Evolutionary conservation across 1,139 yeast species (phyloP).

Genomic region (Nakaseomyces uthaithaninus): DNA sequence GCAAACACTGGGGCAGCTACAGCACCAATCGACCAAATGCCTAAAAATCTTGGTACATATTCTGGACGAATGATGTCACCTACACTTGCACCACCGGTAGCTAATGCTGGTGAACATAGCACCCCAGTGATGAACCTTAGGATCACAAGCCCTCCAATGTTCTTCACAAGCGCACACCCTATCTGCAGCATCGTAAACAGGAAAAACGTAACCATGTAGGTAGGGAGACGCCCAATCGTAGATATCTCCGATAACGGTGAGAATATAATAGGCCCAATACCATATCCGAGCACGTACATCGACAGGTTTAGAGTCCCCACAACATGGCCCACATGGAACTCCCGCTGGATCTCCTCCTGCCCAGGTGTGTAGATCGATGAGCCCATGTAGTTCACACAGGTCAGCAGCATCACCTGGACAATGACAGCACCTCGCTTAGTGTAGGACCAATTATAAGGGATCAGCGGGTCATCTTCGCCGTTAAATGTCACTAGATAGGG

Average conservation of each 20-base stretch:
- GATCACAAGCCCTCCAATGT: conserved; percentile 45
- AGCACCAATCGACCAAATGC: conserved; percentile 45
- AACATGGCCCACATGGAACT: conserved; percentile 20
- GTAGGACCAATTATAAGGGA: conserved; percentile 51
- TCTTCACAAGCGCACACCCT: conserved; percentile 50
- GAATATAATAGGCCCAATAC: conserved; percentile 47
- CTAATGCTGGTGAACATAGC: conserved; percentile 48
- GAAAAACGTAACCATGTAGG: conserved; percentile 48
- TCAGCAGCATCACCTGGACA: conserved; percentile 39
- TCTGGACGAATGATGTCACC: conserved; percentile 44
- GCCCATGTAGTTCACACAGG: conserved; percentile 51
- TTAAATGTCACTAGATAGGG: conserved; percentile 19
- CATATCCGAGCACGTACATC: conserved; percentile 44
- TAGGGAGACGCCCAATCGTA: conserved; percentile 44
- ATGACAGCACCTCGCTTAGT: conserved; percentile 36
- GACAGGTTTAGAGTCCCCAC: conserved; percentile 18
- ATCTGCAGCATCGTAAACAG: conserved; percentile 51
- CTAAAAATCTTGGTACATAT: conserved; percentile 38
- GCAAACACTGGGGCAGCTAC: conserved; percentile 59
- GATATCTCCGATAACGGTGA: conserved; percentile 50
- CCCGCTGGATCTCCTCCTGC: conserved; percentile 15
- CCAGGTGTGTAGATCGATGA: conserved; percentile 59
- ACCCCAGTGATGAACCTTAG: conserved; percentile 48
- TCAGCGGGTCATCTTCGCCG: conserved; percentile 42
- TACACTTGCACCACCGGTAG: conserved; percentile 53